Conservation (phyloP, 208 protist species). For the Polymyxa betae region DNA sequence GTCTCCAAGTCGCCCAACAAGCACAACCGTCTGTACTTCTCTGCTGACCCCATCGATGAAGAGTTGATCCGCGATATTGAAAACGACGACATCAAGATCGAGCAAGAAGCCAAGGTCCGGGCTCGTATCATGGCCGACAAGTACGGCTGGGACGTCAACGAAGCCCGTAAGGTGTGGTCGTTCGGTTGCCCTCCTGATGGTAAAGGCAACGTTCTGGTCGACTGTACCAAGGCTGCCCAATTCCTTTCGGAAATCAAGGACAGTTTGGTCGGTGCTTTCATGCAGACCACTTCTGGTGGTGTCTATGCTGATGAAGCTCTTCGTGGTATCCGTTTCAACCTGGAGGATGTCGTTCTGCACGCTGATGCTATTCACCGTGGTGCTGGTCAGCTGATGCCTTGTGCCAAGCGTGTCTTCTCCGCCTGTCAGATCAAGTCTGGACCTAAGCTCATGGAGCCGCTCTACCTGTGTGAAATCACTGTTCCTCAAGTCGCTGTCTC, state of each 20-base stretch:
- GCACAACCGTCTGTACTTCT: constrained; percentile 97
- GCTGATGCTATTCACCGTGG: constrained; percentile 98
- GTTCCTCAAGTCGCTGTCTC: constrained; percentile 89
- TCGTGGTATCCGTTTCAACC: constrained; percentile 91
- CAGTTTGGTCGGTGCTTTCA: constrained; percentile 89
- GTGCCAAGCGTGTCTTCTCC: constrained; percentile 89
- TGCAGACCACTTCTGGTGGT: constrained; percentile 91
- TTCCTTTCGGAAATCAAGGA: constrained; percentile 99
- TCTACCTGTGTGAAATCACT: constrained; percentile 96
- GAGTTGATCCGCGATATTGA: constrained; percentile 91
- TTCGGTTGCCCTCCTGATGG: constrained; percentile 90
- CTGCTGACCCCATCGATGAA: constrained; percentile 86
- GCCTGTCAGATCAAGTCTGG: constrained; percentile 86
- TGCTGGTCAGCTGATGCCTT: constrained; percentile 94
- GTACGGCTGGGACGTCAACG: constrained; percentile 75
- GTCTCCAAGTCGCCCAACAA: constrained; percentile 98
- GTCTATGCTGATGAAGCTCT: constrained; percentile 93
- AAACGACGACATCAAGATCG: constrained; percentile 78
- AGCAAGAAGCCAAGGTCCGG: constrained; percentile 86
- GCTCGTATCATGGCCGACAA: constrained; percentile 75
- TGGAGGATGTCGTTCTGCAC: constrained; percentile 96
- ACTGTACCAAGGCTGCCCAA: constrained; percentile 95
- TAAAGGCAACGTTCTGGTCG: constrained; percentile 93
- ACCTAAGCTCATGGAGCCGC: constrained; percentile 93
- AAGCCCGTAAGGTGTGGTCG: constrained; percentile 95